Evolutionary conservation across 352 stramenopile genomes (phyloP), one percentile per base, ranked within the genome.

Genomic region (Blastocystis sp.): DNA sequence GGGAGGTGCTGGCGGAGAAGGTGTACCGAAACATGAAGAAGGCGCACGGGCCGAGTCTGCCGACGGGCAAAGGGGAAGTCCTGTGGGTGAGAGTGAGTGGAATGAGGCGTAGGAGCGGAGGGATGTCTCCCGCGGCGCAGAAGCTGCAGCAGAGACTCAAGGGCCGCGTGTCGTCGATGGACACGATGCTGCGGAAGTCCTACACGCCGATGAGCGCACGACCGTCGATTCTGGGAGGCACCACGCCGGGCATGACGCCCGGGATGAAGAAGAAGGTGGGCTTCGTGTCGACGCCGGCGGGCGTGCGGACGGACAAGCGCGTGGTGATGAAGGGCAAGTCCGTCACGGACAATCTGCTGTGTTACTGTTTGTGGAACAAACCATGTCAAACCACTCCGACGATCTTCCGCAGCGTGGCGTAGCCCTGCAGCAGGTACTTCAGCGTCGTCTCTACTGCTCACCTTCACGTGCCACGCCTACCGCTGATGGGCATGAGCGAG

Each of bases 261-360:
- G 74, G 74, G 48, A 84, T 84, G 74, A 84, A 84, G 74, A 84
- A 84, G 54, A 52, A 40, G 28, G 74, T 84, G 21, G 57, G 57
- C 1, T 84, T 84, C 24, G 74, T 84, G 45, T 60, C 52, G 17
- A 84, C 74, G 2, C 74, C 74, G 34, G 21, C 54, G n/a, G 21
- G 48, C 2, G 54, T 28, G n/a, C 34, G 61, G 24, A 84, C 52
- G 14, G 74, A 84, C 66, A 66, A 68, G 74, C 68, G 59, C 28
- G 74, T 84, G 38, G 57, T 70, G 4, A 45, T 84, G 2, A 68
- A 84, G 48, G 14, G 14, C n/a, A 70, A 66, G 19, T 68, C 52
- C 0, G 61, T 84, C 19, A 84, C 74, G 45, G 74, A 84, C 52
- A 57, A 63, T 70, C 34, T 84, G 14, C 43, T 84, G 38, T 84